phyloP scores from a whole-genome alignment of 1,284 basidiomycete genomes.

The Ustilago loliicola region DNA sequence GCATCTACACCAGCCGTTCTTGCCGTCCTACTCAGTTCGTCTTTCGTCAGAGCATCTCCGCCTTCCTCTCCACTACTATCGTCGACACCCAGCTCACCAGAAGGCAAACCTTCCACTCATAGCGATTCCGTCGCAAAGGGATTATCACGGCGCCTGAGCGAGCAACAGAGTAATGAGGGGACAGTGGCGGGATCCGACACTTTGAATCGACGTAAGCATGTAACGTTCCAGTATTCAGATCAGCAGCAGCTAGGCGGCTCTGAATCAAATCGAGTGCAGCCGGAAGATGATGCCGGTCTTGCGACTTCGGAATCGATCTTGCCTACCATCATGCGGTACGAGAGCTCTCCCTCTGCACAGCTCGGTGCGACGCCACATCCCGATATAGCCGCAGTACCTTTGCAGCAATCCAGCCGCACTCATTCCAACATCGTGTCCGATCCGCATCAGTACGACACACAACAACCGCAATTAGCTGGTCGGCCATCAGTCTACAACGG shows the following conservation, averaged over 20 bases:
- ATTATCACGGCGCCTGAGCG: not conserved
- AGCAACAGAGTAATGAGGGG: not conserved
- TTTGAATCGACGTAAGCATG: conserved; percentile 36
- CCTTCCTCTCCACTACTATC: not conserved
- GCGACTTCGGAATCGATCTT: not conserved
- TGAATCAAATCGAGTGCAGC: not conserved
- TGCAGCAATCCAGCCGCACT: not conserved
- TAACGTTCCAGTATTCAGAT: conserved; percentile 34
- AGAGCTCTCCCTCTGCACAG: not conserved
- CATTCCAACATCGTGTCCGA: not conserved
- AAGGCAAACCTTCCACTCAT: not conserved
- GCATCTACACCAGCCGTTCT: not conserved
- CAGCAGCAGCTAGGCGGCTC: conserved; percentile 18
- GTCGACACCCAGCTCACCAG: not conserved
- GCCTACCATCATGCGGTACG: conserved; percentile 6
- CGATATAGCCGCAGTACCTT: conserved; percentile 4
- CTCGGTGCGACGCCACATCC: not conserved
- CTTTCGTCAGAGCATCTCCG: not conserved
- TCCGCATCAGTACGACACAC: conserved; percentile 4
- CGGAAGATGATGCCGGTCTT: not conserved
- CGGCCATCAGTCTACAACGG: conserved; percentile 16
- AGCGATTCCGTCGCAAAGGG: not conserved
- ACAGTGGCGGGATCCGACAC: conserved; percentile 10
- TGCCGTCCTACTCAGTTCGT: conserved; percentile 13
- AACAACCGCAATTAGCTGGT: not conserved